Percentiles rank a stretch among this genome's conserved stretches.
Evolutionary conservation across 192 early-diverging fungal genomes (phyloP).

Genomic region (Backusella tuberculispora): DNA sequence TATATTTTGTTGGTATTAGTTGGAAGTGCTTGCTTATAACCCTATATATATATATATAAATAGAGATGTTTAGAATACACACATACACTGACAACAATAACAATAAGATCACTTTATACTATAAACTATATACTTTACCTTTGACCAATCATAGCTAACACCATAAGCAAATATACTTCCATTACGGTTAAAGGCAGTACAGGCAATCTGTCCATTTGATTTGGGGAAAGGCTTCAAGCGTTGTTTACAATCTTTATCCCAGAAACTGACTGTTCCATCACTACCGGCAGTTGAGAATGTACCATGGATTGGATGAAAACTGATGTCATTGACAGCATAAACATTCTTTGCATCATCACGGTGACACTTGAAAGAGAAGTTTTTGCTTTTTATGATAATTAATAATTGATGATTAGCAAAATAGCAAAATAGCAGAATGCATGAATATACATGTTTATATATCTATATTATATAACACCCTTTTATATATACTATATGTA

Average conservation of each 20-base stretch:
- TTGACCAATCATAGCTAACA: slow-evolving; percentile 84
- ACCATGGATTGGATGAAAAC: slow-evolving; percentile 83
- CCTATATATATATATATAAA: slow-evolving; percentile 46
- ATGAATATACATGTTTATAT: background rate
- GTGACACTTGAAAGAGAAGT: slow-evolving; percentile 97
- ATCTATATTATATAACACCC: background rate
- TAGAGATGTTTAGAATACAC: background rate
- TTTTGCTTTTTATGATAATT: slow-evolving; percentile 46
- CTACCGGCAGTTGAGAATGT: slow-evolving; percentile 89
- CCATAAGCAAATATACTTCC: slow-evolving; percentile 94
- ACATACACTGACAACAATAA: too few species aligned
- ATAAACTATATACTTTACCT: slow-evolving; percentile 45
- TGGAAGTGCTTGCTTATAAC: slow-evolving; percentile 67
- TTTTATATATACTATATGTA: background rate
- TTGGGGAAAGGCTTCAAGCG: slow-evolving; percentile 78
- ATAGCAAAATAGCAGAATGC: background rate
- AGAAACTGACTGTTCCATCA: slow-evolving; percentile 88
- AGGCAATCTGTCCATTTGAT: slow-evolving; percentile 66
- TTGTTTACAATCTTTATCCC: slow-evolving; percentile 94
- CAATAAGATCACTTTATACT: background rate
- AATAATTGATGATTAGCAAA: background rate
- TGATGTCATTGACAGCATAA: slow-evolving; percentile 70
- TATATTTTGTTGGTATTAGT: slow-evolving; percentile 74
- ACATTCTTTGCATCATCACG: slow-evolving; percentile 69
- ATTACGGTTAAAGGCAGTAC: slow-evolving; percentile 75